A percentile compares a stretch with the other conserved stretches of the same genome.
phyloP scores from a whole-genome alignment of 768 basidiomycete species.

The Boletus reticulatus region DNA sequence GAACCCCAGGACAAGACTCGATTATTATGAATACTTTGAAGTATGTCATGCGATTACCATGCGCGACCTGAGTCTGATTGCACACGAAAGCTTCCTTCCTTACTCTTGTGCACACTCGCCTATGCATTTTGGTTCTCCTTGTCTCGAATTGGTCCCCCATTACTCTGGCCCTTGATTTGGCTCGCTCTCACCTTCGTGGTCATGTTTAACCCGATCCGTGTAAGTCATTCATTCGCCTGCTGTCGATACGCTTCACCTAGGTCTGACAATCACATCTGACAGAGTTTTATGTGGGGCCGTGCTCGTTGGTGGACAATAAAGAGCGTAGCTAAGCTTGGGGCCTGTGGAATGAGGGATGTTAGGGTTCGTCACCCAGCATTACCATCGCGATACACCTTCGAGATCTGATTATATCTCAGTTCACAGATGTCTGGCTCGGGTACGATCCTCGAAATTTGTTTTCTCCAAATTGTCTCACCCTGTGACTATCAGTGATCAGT shows the following conservation, averaged over 20 bases:
- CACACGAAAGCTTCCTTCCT: slow-evolving; percentile 62
- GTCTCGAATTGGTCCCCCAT: slow-evolving; percentile 61
- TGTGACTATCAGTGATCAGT: slow-evolving; percentile 58
- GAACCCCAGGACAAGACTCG: slow-evolving; percentile 65
- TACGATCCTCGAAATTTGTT: slow-evolving; percentile 31
- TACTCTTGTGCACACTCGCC: slow-evolving; percentile 68
- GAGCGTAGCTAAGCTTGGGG: slow-evolving; percentile 57
- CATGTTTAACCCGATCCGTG: slow-evolving; percentile 73
- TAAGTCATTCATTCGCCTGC: slow-evolving; percentile 30
- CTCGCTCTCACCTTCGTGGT: slow-evolving; percentile 56
- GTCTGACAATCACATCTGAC: slow-evolving; percentile 26
- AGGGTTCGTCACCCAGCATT: slow-evolving; percentile 48
- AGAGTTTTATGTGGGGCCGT: slow-evolving; percentile 38
- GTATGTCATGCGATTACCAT: slow-evolving; percentile 30
- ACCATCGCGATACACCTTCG: not conserved
- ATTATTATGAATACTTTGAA: slow-evolving; percentile 77
- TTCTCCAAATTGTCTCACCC: slow-evolving; percentile 2
- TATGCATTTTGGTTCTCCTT: slow-evolving; percentile 89
- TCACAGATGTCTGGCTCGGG: slow-evolving; percentile 91
- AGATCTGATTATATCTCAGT: slow-evolving; percentile 39
- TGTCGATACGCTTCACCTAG: not conserved
- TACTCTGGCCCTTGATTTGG: slow-evolving; percentile 83
- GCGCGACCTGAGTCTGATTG: not conserved
- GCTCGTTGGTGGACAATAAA: slow-evolving; percentile 78
- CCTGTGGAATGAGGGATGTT: slow-evolving; percentile 68